Conservation (phyloP, 2,329 filamentous ascomycete species). For the Epichloe uncinata region DNA sequence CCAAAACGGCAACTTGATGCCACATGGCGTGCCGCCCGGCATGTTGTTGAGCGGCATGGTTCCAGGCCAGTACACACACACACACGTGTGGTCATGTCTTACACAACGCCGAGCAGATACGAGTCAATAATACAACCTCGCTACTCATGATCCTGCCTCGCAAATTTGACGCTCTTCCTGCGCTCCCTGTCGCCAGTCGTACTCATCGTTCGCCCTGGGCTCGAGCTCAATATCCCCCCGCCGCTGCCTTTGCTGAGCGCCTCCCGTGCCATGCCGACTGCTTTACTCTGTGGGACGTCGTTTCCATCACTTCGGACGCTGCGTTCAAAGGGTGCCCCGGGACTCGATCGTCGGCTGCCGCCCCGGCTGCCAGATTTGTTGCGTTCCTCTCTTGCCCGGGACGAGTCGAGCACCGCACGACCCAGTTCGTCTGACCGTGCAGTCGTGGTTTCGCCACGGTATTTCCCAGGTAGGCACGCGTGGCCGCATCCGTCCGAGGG, state of each 20-base stretch:
- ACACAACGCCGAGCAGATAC: neutral
- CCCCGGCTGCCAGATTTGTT: constrained; percentile 9
- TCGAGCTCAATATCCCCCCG: constrained; percentile 34
- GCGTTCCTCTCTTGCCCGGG: constrained; percentile 14
- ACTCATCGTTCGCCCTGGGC: constrained; percentile 27
- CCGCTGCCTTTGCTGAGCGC: constrained; percentile 26
- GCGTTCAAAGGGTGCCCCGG: constrained; percentile 7
- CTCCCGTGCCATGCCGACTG: constrained; percentile 47
- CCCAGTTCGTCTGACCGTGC: constrained; percentile 38
- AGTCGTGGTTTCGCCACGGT: constrained; percentile 34
- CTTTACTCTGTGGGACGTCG: constrained; percentile 45
- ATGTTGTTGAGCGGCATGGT: too few relatives aligned
- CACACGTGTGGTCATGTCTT: neutral
- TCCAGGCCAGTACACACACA: neutral
- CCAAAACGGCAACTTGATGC: too few relatives aligned
- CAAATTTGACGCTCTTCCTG: constrained; percentile 53
- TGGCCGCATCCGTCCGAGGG: constrained; percentile 53
- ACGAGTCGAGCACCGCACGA: constrained; percentile 30
- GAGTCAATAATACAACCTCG: neutral
- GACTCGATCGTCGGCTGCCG: constrained; percentile 13
- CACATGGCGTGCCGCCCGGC: too few relatives aligned
- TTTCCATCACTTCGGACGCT: constrained; percentile 31
- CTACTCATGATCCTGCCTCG: constrained; percentile 18
- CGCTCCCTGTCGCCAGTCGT: constrained; percentile 34
- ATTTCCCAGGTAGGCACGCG: constrained; percentile 45